phyloP scores from a whole-genome alignment of 2,329 filamentous ascomycete species.

The Scedosporium aurantiacum region DNA sequence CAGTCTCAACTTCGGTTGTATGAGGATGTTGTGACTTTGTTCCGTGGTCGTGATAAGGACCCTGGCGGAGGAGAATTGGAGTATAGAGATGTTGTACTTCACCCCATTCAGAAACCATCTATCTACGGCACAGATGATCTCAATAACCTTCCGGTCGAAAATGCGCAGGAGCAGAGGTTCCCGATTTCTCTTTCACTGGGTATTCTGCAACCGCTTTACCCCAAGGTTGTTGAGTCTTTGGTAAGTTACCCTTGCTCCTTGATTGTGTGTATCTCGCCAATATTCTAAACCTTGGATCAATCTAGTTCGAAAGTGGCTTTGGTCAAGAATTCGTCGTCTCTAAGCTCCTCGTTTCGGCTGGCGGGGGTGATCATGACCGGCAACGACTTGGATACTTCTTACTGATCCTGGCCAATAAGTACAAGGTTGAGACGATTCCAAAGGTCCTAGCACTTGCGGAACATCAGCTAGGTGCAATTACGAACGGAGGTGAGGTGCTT shows the following conservation, averaged over 20 bases:
- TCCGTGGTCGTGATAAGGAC: slow-evolving; percentile 16
- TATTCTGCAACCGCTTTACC: slow-evolving; percentile 25
- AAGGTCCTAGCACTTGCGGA: slow-evolving; percentile 13
- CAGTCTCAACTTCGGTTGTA: slow-evolving; percentile 22
- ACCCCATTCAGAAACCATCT: not conserved
- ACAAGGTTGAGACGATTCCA: slow-evolving; percentile 23
- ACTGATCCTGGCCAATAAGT: slow-evolving; percentile 33
- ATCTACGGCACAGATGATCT: slow-evolving; percentile 4
- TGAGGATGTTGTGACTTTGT: slow-evolving; percentile 24
- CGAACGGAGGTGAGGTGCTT: not conserved
- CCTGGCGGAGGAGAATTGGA: not conserved
- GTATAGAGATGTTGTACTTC: not conserved
- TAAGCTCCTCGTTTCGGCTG: slow-evolving; percentile 2
- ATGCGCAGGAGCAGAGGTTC: not conserved
- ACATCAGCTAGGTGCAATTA: slow-evolving; percentile 10
- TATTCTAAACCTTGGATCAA: slow-evolving; percentile 7
- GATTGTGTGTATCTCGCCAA: not conserved
- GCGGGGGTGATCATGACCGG: not conserved
- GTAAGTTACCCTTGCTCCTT: slow-evolving; percentile 7
- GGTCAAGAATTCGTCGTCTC: slow-evolving; percentile 22
- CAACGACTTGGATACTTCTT: slow-evolving; percentile 17
- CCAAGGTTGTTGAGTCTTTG: slow-evolving; percentile 23
- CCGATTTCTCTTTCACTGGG: slow-evolving; percentile 21
- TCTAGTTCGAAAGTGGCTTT: slow-evolving; percentile 25
- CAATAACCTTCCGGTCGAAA: not conserved